A percentile compares a stretch with the other conserved stretches of the same genome.
Conservation (phyloP, 371 early-diverging fungal species). For the Mucor velutinosus region DNA sequence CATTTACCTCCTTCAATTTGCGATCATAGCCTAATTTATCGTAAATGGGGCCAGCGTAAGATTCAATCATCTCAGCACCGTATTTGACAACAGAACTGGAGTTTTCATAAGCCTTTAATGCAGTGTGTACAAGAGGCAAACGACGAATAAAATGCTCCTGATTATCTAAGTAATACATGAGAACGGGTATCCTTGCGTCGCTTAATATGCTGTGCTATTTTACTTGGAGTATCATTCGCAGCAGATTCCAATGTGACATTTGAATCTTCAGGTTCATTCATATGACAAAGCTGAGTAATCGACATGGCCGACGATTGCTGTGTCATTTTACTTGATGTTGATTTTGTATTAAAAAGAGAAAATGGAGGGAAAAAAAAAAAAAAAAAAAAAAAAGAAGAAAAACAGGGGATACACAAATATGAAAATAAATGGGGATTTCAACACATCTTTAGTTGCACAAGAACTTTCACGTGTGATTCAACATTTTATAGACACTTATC, state of each 20-base stretch:
- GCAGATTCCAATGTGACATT: background rate
- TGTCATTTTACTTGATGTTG: conserved; percentile 3
- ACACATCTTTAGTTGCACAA: background rate
- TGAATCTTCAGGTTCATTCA: conserved; percentile 5
- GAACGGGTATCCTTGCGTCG: background rate
- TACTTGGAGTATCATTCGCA: background rate
- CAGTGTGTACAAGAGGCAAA: conserved; percentile 79
- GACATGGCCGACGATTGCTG: conserved; percentile 35
- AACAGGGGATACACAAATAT: background rate
- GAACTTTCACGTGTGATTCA: conserved; percentile 1
- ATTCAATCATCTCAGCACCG: conserved; percentile 80
- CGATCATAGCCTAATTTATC: conserved; percentile 39
- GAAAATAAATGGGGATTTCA: conserved; percentile 4
- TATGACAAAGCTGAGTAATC: conserved; percentile 31
- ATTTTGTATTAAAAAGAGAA: conserved; percentile 7
- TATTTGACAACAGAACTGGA: conserved; percentile 64
- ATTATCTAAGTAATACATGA: background rate
- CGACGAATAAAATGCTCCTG: conserved; percentile 65
- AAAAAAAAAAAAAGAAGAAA: background rate
- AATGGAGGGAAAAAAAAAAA: conserved; percentile 1
- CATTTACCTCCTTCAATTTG: conserved; percentile 22
- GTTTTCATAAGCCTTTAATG: conserved; percentile 75
- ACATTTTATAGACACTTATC: background rate
- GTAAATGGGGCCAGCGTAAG: conserved; percentile 53
- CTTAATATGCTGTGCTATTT: background rate